A percentile compares a stretch with the other conserved stretches of the same genome.
Evolutionary conservation across 345 rosid genomes (phyloP).

Genomic region (Eucalyptus regnans): DNA sequence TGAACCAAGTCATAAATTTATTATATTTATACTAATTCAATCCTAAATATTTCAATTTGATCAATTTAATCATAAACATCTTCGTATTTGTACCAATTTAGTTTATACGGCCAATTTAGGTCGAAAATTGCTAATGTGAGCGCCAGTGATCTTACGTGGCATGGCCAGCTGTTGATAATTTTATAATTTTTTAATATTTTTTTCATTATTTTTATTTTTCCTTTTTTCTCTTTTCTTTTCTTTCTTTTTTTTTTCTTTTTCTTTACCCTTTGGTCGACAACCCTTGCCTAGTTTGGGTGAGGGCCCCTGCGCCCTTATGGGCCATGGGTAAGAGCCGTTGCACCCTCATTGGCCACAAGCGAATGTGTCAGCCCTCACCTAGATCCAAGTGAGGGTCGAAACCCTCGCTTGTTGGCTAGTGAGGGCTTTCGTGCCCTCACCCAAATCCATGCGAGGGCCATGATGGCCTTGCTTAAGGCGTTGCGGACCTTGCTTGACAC

Average conservation of each 20-base stretch:
- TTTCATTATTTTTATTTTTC: no score
- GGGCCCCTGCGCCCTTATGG: accelerated
- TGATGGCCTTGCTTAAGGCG: no score
- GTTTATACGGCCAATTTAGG: accelerated
- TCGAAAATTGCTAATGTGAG: accelerated
- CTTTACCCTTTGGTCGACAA: no score
- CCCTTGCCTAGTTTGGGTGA: accelerated
- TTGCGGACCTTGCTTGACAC: no score
- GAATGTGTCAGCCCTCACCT: no score
- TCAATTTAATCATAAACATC: accelerated
- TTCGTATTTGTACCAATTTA: accelerated
- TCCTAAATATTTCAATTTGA: accelerated
- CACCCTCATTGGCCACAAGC: accelerated
- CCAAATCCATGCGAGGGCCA: no score
- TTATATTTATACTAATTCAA: accelerated
- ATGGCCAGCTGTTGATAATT: accelerated
- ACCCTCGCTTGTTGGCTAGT: no score
- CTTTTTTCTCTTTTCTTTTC: accelerated
- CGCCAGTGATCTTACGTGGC: accelerated
- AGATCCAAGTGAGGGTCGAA: no score
- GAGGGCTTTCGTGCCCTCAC: no score
- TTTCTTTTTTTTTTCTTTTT: no score
- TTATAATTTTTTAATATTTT: no score
- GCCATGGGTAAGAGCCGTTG: accelerated
- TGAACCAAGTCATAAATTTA: background rate